Base-by-base conservation (phyloP, 2,329 filamentous ascomycete genomes). In the Fusarium dimerum region DNA sequence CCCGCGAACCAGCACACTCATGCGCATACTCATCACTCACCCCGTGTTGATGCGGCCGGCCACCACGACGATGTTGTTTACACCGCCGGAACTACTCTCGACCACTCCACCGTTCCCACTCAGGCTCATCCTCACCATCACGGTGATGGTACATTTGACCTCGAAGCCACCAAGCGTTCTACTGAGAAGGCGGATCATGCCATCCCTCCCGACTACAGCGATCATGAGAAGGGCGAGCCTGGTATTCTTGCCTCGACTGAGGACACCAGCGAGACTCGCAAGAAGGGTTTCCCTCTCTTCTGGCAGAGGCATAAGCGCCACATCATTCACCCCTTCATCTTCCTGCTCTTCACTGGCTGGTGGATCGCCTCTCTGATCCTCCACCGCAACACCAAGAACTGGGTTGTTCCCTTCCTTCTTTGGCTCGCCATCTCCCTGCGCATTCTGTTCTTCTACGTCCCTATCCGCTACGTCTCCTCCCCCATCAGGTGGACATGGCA, bases 351-450 rank as follows among this genome's bases (percentile, higher is more conserved):
- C 55, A 78, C 77, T 3, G 78, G 76, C 64, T 92, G 89, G 89
- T 92, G 88, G 88, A 87, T 92, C 59, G 85, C 87, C 7, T 83
- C 86, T 49, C 75, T 93, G 44, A 77, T 92, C 53, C 76, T 90
- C 48, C 90, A 93, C 69, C 84, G 84, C 53, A 62, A 87, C 53
- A 84, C 91, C 65, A 79, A 78, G 72, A 90, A 90, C 66, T 96
- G 91, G 91, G 73, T 95, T 51, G 83, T 92, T 45, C 91, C 92
- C 0, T 94, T 95, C 73, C 78, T 96, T 46, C 68, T 96, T 43
- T 96, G 87, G 78, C 82, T 96, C 43, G 80, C 77, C 60, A 85
- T 95, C 62, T 84, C 82, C 11, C 76, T 94, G 46, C 87, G 92
- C 34, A 70, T 96, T 45, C 59, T 95, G 67, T 88, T 87, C 68